Evolutionary conservation across 1,284 basidiomycete genomes (phyloP).

Genomic region (Cerioporus squamosus): DNA sequence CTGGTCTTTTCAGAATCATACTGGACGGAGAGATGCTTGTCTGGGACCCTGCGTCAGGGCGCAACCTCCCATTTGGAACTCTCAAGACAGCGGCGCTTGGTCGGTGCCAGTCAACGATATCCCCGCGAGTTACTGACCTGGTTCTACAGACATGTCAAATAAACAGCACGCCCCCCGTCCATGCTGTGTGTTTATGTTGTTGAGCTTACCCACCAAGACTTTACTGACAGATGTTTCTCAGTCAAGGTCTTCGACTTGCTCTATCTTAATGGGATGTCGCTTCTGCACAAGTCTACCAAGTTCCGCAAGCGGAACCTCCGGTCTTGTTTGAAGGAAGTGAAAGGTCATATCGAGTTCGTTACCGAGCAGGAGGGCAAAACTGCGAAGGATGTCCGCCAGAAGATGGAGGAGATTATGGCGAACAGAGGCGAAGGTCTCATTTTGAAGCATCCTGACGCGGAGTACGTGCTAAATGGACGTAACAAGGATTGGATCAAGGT

Average conservation of each 20-base stretch:
- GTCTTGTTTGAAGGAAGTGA: conserved; percentile 63
- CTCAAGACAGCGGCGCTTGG: conserved; percentile 89
- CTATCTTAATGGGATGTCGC: conserved; percentile 78
- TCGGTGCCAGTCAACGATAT: conserved; percentile 35
- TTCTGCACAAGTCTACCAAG: conserved; percentile 64
- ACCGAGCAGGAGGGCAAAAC: conserved; percentile 74
- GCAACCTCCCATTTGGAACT: conserved; percentile 88
- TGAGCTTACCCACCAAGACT: background rate
- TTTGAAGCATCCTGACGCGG: conserved; percentile 81
- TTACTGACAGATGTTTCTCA: conserved; percentile 33
- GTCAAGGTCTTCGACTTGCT: conserved; percentile 96
- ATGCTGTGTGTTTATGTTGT: conserved; percentile 75
- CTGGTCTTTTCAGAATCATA: conserved; percentile 65
- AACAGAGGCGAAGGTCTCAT: conserved; percentile 89
- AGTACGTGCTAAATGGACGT: conserved; percentile 84
- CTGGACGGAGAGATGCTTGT: conserved; percentile 97
- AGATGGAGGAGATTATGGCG: conserved; percentile 84
- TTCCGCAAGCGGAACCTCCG: conserved; percentile 75
- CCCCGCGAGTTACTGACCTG: background rate
- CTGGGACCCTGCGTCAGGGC: conserved; percentile 88
- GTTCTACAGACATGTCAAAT: conserved; percentile 63
- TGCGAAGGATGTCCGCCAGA: conserved; percentile 77
- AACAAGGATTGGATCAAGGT: conserved; percentile 93
- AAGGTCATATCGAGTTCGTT: conserved; percentile 81
- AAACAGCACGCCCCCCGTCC: conserved; percentile 78